phyloP scores from a whole-genome alignment of 176 grass and related monocot genomes.

The Melocanna baccifera region DNA sequence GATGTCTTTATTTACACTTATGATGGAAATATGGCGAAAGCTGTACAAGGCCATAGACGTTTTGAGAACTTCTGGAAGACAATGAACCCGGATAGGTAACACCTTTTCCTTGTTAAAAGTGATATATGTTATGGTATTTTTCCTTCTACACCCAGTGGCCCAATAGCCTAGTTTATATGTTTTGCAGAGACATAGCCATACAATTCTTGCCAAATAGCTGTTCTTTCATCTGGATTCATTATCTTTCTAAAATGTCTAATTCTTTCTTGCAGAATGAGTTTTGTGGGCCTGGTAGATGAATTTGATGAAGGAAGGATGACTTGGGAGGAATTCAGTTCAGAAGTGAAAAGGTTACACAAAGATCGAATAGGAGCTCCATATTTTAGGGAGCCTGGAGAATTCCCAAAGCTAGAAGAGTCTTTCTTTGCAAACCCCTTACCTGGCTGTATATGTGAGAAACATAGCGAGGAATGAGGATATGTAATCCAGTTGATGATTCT shows the following conservation, averaged over 20 bases:
- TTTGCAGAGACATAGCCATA: background rate
- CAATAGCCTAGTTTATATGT: background rate
- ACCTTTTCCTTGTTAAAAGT: background rate
- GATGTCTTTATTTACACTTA: conserved; percentile 95
- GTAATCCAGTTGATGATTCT: background rate
- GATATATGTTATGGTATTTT: background rate
- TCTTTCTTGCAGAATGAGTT: conserved; percentile 60
- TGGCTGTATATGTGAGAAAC: conserved; percentile 88
- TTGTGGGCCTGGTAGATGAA: conserved; percentile 79
- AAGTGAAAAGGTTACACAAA: conserved; percentile 70
- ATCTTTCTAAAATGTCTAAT: conserved; percentile 9
- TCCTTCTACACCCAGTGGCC: background rate
- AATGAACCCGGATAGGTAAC: conserved; percentile 86
- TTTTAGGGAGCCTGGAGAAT: conserved; percentile 76
- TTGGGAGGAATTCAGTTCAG: conserved; percentile 84
- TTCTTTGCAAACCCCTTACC: conserved; percentile 95
- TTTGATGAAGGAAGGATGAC: conserved; percentile 70
- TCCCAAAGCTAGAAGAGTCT: conserved; percentile 89
- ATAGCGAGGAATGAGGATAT: conserved; percentile 41
- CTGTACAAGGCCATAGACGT: conserved; percentile 83
- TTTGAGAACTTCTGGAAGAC: conserved; percentile 98
- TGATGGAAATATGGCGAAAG: conserved; percentile 98
- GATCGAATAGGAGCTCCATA: conserved; percentile 73
- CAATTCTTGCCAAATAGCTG: background rate
- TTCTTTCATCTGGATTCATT: background rate